Conservation (phyloP, 1,284 basidiomycete species). For the Xanthoconium separans region DNA sequence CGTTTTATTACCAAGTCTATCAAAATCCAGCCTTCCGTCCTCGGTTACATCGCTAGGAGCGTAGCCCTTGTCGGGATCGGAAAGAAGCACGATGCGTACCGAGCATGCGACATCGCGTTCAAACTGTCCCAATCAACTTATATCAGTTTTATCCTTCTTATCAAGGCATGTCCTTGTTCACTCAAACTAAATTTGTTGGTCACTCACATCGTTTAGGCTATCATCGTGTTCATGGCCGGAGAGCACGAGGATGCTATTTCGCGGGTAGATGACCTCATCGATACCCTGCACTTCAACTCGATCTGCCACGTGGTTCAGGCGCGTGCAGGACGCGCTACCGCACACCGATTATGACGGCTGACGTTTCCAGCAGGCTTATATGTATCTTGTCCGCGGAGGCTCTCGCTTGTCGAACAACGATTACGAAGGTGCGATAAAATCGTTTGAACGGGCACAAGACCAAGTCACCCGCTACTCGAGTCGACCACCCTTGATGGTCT, state of each 20-base stretch:
- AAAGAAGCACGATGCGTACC: neutral
- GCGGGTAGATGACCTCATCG: neutral
- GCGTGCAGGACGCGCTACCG: neutral
- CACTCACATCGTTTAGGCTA: neutral
- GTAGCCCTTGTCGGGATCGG: neutral
- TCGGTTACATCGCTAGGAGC: neutral
- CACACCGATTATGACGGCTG: neutral
- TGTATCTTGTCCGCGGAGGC: neutral
- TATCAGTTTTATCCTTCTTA: neutral
- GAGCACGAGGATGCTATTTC: neutral
- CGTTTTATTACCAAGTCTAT: neutral
- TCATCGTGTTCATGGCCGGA: neutral
- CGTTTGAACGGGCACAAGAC: neutral
- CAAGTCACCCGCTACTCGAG: neutral
- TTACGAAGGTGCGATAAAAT: neutral
- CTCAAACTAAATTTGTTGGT: neutral
- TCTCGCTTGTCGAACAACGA: neutral
- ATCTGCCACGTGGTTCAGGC: neutral
- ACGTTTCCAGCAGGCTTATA: neutral
- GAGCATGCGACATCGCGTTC: constrained; percentile 1
- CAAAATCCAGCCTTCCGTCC: neutral
- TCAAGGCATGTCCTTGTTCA: neutral
- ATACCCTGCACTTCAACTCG: neutral
- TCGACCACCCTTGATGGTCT: neutral
- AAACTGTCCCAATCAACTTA: neutral